Evolutionary conservation across 2,329 filamentous ascomycete genomes (phyloP).

Genomic region (Fusarium incarnatum): DNA sequence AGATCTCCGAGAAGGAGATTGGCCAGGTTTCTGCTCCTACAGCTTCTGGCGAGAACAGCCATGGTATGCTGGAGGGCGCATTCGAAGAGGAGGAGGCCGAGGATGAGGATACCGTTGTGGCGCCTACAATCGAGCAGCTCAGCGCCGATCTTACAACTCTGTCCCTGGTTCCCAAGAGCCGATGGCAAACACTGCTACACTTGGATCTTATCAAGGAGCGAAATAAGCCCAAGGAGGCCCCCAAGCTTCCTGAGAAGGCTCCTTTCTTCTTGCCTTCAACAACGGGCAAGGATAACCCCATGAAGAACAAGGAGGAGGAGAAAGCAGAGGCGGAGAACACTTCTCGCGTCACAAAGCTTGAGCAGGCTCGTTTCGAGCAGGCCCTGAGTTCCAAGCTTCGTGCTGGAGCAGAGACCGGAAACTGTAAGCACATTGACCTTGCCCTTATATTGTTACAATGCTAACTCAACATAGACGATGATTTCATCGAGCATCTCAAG

Average conservation of each 20-base stretch:
- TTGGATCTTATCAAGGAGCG: conserved; percentile 92
- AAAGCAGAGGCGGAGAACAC: conserved; percentile 59
- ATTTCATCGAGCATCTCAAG: conserved; percentile 83
- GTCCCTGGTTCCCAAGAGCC: conserved; percentile 86
- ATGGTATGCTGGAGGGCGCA: conserved; percentile 80
- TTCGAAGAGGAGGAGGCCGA: conserved; percentile 69
- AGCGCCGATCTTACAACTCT: conserved; percentile 86
- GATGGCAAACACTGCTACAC: conserved; percentile 95
- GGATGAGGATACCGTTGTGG: conserved; percentile 65
- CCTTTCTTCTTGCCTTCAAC: conserved; percentile 92
- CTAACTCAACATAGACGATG: conserved; percentile 60
- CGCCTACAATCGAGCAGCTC: conserved; percentile 78
- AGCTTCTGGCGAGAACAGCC: conserved; percentile 83
- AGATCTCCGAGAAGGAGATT: conserved; percentile 83
- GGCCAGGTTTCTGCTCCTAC: conserved; percentile 75
- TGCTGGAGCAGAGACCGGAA: conserved; percentile 62
- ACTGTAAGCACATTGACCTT: conserved; percentile 65
- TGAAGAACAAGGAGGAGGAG: conserved; percentile 50
- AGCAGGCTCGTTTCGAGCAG: conserved; percentile 68
- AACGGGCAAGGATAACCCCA: conserved; percentile 58
- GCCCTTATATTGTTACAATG: neutral
- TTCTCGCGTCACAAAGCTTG: conserved; percentile 77
- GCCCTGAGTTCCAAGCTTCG: conserved; percentile 69
- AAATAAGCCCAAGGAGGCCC: conserved; percentile 92
- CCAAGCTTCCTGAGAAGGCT: conserved; percentile 91